These are phyloP conservation scores for Botrytis hyacinthi DNA, from an alignment of 2,329 filamentous ascomycete genomes.

Conservation along the genomic window DNA sequence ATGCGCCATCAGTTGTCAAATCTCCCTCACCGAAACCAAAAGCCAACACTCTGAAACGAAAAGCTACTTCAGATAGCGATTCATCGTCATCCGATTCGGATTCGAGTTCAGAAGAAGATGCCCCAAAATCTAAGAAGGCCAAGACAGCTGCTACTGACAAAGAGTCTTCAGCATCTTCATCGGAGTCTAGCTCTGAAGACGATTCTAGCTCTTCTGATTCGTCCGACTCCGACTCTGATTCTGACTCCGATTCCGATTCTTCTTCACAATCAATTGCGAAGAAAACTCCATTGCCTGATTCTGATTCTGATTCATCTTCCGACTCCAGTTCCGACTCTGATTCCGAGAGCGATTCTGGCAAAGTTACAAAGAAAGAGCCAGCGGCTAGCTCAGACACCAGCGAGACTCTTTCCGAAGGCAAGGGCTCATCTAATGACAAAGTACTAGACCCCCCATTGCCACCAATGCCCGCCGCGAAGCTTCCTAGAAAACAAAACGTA, in stretches of 20 bases:
- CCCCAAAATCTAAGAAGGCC: constrained; percentile 21
- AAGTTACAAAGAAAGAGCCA: constrained; percentile 45
- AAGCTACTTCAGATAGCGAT: constrained; percentile 43
- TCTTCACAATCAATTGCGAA: constrained; percentile 34
- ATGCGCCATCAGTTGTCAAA: constrained; percentile 36
- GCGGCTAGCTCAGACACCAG: constrained; percentile 35
- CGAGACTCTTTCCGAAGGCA: constrained; percentile 37
- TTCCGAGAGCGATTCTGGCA: constrained; percentile 44
- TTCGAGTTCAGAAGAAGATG: constrained; percentile 38
- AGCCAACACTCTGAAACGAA: constrained; percentile 53
- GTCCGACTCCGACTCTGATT: constrained; percentile 35
- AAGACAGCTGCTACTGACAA: constrained; percentile 15
- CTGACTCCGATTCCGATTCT: constrained; percentile 33
- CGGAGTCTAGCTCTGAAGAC: constrained; percentile 40
- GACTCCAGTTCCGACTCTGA: constrained; percentile 36
- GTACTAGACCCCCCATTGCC: constrained; percentile 39
- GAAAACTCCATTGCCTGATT: constrained; percentile 35
- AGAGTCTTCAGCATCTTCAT: constrained; percentile 28
- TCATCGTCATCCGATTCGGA: constrained; percentile 33
- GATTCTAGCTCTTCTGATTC: constrained; percentile 35
- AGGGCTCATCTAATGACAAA: constrained; percentile 27
- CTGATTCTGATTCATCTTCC: constrained; percentile 39
- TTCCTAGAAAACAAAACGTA: constrained; percentile 54
- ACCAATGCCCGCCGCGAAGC: constrained; percentile 37
- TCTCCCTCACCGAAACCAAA: constrained; percentile 34